Evolutionary conservation across 2,329 filamentous ascomycete species (phyloP), one percentile per base, ranked within the genome.

Genomic region (Colletotrichum incanum): DNA sequence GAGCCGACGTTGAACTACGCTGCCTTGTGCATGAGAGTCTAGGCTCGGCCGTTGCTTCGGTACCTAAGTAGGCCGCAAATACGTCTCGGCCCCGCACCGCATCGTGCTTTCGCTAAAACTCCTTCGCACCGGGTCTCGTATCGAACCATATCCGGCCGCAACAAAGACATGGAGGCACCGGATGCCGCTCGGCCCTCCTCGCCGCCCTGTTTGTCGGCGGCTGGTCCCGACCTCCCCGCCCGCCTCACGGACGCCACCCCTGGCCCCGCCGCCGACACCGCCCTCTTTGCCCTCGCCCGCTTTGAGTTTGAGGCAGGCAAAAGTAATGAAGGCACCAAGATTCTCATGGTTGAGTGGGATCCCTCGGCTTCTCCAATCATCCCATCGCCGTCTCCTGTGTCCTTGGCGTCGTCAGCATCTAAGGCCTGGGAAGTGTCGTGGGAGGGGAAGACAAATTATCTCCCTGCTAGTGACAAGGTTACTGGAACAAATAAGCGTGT

Each of bases 341-440:
- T 98, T 74, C 85, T 98, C 76, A 96, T 98, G 94, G 92, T 97
- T 49, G 94, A 98, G 81, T 98, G 95, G 95, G 91, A 94, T 79
- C 80, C 82, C 49, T 60, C 23, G 18, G 23, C 39, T 20, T 41
- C 45, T 7, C 9, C 34, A n/a, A 26, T 20, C n/a, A n/a, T 11
- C 43, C 26, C 12, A 6, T 34, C 16, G 41, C 14, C 45, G 8
- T 34, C 60, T 20, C 20, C 45, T 31, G 41, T 47, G 9, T 9
- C 50, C 23, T 31, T 39, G 31, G 20, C 54, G 34, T 39, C 72
- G 49, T 67, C 56, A 39, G 39, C 49, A 28, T 45, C 63, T 73
- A 58, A 76, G 75, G 80, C 80, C 72, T 97, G 94, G 94, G 89
- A 93, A 71, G 91, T 97, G 26, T 92, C 90, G 2, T 97, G 95